Evolutionary conservation across 345 rosid species (phyloP), one percentile per base, ranked within the genome.

Genomic region (Euphorbia peplus): DNA sequence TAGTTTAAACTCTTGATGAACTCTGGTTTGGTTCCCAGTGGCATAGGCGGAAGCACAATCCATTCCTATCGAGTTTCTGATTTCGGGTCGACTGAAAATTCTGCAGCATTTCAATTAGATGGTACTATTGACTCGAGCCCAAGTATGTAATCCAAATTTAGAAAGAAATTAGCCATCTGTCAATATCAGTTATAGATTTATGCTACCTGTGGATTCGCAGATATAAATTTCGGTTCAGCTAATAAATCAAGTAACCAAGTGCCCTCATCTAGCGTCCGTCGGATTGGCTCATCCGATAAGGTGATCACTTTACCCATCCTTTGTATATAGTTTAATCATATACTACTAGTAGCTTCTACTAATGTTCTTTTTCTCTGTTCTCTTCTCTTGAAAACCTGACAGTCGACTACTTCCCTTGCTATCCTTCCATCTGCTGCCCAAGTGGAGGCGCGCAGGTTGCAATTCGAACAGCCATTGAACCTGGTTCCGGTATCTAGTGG

Each of bases 401-500:
- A 79, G 78, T 60, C 62, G 7, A 63, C 72, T 52, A 51, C 81
- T 21, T 61, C 68, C 42, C 70, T 75, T 37, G 64, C 37, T 60
- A 68, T 46, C 19, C 64, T 70, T 56, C 81, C 71, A 2, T 74
- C 74, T 16, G 28, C 79, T 28, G 4, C 41, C 16, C 75, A 69
- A 64, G 72, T 72, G 56, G 80, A 80, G 35, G 63, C 72, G 32
- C 78, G 32, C 57, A 76, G 78, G 60, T 73, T 79, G 54, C 67
- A 54, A 13, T 58, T 71, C 60, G 75, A 79, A 69, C 82, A 76
- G 60, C 72, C 58, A 51, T 60, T 70, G 73, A 69, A 70, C 78
- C 73, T 60, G 64, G 75, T 76, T 48, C 74, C 82, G 25, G 30
- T 71, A 60, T 72, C 83, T 77, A 70, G 80, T 74, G 72, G 75